These are phyloP conservation scores for Microbotryum violaceum DNA, from an alignment of 1,284 basidiomycete species.

Conservation along the genomic window DNA sequence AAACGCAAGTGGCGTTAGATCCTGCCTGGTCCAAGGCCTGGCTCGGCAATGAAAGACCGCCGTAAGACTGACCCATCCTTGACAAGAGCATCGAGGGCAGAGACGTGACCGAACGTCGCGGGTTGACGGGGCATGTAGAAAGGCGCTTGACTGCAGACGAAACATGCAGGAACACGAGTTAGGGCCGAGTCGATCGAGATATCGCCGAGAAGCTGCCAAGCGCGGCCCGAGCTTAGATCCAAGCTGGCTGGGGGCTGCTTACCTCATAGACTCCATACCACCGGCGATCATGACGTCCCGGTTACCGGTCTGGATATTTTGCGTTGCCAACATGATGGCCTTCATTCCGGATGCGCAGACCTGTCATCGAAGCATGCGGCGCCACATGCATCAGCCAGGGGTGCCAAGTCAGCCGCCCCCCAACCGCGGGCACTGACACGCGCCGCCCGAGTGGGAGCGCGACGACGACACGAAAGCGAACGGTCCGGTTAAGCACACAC, in stretches of 20 bases:
- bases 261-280: conserved; percentile 46
- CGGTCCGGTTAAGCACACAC: conserved; percentile 17
- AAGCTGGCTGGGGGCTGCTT: conserved; percentile 17
- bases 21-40: too few relatives aligned
- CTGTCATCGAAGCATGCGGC: conserved; percentile 3
- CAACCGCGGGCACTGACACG: conserved; percentile 37
- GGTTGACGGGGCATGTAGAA: conserved; percentile 85
- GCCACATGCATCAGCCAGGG: neutral
- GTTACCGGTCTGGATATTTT: conserved; percentile 45
- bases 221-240: neutral
- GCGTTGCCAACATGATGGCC: conserved; percentile 44
- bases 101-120: conserved; percentile 82
- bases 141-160: conserved; percentile 44
- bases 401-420: conserved; percentile 32
- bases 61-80: conserved; percentile 58
- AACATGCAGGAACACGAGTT: neutral
- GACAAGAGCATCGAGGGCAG: conserved; percentile 78
- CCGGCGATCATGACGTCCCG: conserved; percentile 44
- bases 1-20: too few relatives aligned
- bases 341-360: conserved; percentile 47
- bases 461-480: neutral
- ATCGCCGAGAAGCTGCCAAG: conserved; percentile 22
- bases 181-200: neutral
- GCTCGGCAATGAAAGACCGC: neutral
- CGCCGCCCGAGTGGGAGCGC: too few relatives aligned